Base-by-base conservation (phyloP, 2,329 filamentous ascomycete species). In the Penicillium sp. region DNA sequence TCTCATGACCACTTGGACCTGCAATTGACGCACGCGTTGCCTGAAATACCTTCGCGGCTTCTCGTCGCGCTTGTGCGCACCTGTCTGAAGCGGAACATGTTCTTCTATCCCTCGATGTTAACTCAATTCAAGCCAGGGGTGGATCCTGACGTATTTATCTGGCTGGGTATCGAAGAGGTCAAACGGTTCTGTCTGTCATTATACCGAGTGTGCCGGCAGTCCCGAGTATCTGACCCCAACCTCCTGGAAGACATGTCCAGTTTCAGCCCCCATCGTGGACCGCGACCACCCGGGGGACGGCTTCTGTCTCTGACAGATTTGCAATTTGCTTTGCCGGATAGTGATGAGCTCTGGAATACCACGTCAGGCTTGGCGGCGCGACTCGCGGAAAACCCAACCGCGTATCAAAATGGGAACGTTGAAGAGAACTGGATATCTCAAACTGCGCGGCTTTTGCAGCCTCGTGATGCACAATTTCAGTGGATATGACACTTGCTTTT, bases 91-190 rank as follows among this genome's bases (percentile, higher is more conserved):
- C 46, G 55, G 26, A 46, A 54, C 13, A 43, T 64, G 18, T 60
- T 65, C 12, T 55, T 45, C 33, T 63, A 61, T 43, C 61, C 62
- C 2, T 43, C 51, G 0, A 65, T 63, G 43, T 44, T 59, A 3
- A 45, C 45, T 2, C 55, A 57, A 7, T 56, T 55, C 27, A 39
- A 46, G 7, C 24, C 39, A 4, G 47, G 53, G 13, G 52, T 53
- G 28, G 26, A 28, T 5, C 51, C 51, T 5, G 45, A 53, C 1
- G 49, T 56, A 9, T 60, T 52, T 18, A 50, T 57, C 26, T 60
- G 58, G 56, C 40, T 54, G 4, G 47, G 55, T 1, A 49, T 62
- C 1, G 60, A 64, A 37, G 62, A 63, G 33, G 45, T 58, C 4
- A 64, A 64, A 40, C 53, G 54, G 2, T 57, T 63, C 4, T 52